Evolutionary conservation across 345 rosid species (phyloP), one percentile per base, ranked within the genome.

Genomic region (Durio zibethinus): DNA sequence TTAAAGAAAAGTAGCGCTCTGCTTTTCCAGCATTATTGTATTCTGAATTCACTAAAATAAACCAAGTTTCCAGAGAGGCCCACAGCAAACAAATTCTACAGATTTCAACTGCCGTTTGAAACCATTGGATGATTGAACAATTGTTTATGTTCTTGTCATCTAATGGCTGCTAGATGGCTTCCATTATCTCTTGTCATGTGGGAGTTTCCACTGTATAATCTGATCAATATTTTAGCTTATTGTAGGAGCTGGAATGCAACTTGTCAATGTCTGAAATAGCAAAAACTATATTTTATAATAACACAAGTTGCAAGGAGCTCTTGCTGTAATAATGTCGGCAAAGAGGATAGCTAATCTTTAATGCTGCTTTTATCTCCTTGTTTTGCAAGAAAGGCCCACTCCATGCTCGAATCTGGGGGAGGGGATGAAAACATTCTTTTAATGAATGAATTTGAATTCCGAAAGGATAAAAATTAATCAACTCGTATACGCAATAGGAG

Each of bases 231-330:
- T 11, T 57, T 23, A 45, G 52, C 27, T 45, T 45, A 43, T 31
- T 48, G 40, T 7, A 31, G 57, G 60, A 71, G 45, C 61, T 72
- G 75, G 75, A 72, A 52, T 72, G 45, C 75, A 72, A 72, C 75
- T 72, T 52, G 25, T 31, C 75, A 33, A 67, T 18, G 25, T 52
- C 27, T 33, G 20, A 33, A 20, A 45, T 21, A 23, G n/a, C 35
- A 43, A 11, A 25, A 23, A 25, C 54, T 33, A 11, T n/a, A 53
- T 20, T 0, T 2, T 29, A 1, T 9, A 29, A 18, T 18, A 31
- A 53, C 62, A 35, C 47, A 53, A 53, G 29, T 72, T 31, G 62
- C 4, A 52, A 52, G 61, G 45, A 53, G 61, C 31, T 33, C 43
- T 31, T 10, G 0, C 10, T 18, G 61, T 31, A 21, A 72, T 53